Conservation (phyloP, 257 asterid genomes). For the Knoxia roxburghii region DNA sequence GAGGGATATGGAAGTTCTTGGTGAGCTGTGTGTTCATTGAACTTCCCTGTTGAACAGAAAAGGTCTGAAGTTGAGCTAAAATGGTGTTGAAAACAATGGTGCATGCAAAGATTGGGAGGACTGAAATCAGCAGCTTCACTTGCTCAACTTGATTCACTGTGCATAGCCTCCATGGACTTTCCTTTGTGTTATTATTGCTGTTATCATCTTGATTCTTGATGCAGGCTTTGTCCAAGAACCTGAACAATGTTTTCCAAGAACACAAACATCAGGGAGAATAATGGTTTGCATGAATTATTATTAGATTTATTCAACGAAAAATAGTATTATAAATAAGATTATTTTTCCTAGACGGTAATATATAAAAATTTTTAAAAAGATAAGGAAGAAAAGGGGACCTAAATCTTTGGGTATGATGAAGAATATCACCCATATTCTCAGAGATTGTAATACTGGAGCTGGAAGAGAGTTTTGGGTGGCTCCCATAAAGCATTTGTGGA, state of each 20-base stretch:
- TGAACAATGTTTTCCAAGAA: conserved; percentile 74
- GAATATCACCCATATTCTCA: conserved; percentile 24
- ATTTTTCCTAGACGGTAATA: no score
- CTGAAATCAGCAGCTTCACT: conserved; percentile 61
- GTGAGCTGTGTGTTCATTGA: conserved; percentile 70
- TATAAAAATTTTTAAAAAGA: no score
- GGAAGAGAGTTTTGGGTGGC: conserved; percentile 29
- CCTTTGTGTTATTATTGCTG: conserved; percentile 21
- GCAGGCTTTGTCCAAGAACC: conserved; percentile 95
- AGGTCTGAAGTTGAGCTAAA: conserved; percentile 84
- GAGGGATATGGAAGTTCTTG: conserved; percentile 64
- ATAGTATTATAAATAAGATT: no score
- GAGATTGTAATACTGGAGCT: conserved; percentile 22
- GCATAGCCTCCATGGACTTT: conserved; percentile 57
- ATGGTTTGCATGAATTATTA: no score
- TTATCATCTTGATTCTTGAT: conserved; percentile 35
- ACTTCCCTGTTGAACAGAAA: conserved; percentile 93
- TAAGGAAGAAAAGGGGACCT: conserved; percentile 30
- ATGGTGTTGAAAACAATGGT: conserved; percentile 90
- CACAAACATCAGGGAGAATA: conserved; percentile 33
- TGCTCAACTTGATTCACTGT: conserved; percentile 64
- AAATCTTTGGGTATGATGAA: conserved; percentile 53
- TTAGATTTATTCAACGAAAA: no score
- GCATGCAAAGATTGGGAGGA: conserved; percentile 80
- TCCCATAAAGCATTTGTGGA: conserved; percentile 58